Percentiles rank a stretch among this genome's conserved stretches.
phyloP scores from a whole-genome alignment of 1,139 yeast species.

The Yamadazyma diddensiae region DNA sequence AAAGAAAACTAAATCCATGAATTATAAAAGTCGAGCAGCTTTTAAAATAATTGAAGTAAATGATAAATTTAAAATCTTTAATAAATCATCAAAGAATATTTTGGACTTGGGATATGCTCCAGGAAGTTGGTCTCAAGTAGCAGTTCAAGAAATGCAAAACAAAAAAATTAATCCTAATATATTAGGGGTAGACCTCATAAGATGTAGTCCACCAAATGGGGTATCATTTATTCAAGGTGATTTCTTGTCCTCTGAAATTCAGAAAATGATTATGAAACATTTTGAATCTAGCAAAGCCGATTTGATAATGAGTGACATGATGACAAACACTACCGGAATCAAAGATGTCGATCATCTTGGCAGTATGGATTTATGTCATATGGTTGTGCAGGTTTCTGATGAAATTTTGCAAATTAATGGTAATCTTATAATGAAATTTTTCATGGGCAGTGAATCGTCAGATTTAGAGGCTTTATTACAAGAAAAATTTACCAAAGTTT shows the following conservation, averaged over 20 bases:
- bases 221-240: slow-evolving; percentile 42
- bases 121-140: slow-evolving; percentile 51
- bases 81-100: slow-evolving; percentile 48
- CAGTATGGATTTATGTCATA: slow-evolving; percentile 45
- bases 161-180: slow-evolving; percentile 11
- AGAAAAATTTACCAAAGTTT: slow-evolving; percentile 30
- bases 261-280: slow-evolving; percentile 20
- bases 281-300: slow-evolving; percentile 20
- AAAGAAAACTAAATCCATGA: slow-evolving; percentile 59
- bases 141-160: slow-evolving; percentile 24
- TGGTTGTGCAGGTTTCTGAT: slow-evolving; percentile 30
- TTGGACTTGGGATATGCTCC: slow-evolving; percentile 68
- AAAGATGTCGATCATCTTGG: slow-evolving; percentile 43
- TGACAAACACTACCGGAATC: slow-evolving; percentile 46
- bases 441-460: slow-evolving; percentile 39
- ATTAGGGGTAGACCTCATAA: slow-evolving; percentile 42
- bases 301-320: slow-evolving; percentile 45
- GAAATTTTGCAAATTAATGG: slow-evolving; percentile 32
- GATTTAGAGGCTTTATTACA: slow-evolving; percentile 24
- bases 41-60: slow-evolving; percentile 76
- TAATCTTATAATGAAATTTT: slow-evolving; percentile 38
- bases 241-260: slow-evolving; percentile 34
- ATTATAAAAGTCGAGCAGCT: slow-evolving; percentile 85
- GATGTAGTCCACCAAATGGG: slow-evolving; percentile 40
- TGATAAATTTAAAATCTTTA: slow-evolving; percentile 57